phyloP scores from a whole-genome alignment of 2,329 filamentous ascomycete genomes.

The Paramyrothecium roridum region DNA sequence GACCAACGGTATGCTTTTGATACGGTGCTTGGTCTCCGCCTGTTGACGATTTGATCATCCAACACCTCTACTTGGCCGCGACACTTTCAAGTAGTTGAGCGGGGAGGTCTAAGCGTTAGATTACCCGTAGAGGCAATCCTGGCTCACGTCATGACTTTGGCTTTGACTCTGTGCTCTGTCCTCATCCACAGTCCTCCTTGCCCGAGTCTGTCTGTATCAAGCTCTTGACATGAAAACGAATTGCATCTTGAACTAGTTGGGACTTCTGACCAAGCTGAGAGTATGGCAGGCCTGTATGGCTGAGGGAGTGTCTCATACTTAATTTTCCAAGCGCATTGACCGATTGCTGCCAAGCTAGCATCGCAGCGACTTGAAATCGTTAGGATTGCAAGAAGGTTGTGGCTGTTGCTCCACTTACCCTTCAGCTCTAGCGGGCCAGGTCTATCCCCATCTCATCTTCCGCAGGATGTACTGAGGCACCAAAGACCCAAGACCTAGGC shows the following conservation, averaged over 20 bases:
- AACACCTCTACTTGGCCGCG: not conserved
- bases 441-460: not conserved
- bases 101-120: not conserved
- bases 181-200: not conserved
- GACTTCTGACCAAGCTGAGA: no score
- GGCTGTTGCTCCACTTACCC: not conserved
- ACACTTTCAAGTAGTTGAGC: not conserved
- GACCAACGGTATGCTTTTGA: not conserved
- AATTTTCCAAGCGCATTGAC: not conserved
- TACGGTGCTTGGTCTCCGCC: not conserved
- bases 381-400: not conserved
- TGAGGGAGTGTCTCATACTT: no score
- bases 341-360: not conserved
- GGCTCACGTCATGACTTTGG: not conserved
- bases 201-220: no score
- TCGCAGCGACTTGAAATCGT: not conserved
- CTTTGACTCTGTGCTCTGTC: not conserved
- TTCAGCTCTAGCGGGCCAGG: conserved; percentile 2
- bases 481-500: not conserved
- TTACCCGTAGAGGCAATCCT: not conserved
- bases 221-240: no score
- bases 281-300: no score
- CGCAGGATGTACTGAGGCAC: not conserved
- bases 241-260: no score
- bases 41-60: not conserved